A percentile compares a stretch with the other conserved stretches of the same genome.
phyloP scores from a whole-genome alignment of 2,329 filamentous ascomycete genomes.

The Ceratocystis cubensis region DNA sequence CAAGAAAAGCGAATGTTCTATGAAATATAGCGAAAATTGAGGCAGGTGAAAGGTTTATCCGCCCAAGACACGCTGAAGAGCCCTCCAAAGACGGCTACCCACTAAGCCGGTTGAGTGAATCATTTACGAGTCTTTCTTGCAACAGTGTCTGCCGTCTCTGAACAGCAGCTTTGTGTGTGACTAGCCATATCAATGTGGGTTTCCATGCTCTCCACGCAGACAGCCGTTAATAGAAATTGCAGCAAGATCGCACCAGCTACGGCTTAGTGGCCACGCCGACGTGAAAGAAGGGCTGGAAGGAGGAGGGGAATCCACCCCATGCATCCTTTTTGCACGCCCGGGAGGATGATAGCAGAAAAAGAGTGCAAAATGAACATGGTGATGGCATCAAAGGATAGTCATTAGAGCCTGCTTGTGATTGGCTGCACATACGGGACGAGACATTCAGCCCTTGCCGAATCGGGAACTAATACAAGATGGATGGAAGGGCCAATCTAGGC shows the following conservation, averaged over 20 bases:
- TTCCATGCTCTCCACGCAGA: not conserved
- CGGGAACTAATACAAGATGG: not conserved
- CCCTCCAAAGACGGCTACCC: too few species aligned
- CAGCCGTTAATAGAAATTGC: not conserved
- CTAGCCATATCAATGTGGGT: not conserved
- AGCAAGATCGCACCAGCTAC: not conserved
- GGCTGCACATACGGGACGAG: slow-evolving; percentile 14
- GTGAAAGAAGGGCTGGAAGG: not conserved
- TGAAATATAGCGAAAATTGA: too few species aligned
- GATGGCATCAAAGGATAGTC: not conserved
- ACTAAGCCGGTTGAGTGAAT: too few species aligned
- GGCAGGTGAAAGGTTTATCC: too few species aligned
- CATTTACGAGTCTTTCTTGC: not conserved
- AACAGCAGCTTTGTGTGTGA: not conserved
- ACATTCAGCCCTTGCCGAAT: slow-evolving; percentile 6
- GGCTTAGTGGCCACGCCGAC: not conserved
- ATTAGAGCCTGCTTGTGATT: not conserved
- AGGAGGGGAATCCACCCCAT: not conserved
- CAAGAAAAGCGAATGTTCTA: too few species aligned
- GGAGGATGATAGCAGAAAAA: not conserved
- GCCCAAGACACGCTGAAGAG: too few species aligned
- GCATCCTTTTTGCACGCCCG: not conserved
- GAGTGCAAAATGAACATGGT: not conserved
- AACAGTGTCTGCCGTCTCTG: not conserved
- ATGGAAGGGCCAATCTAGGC: not conserved